Percentiles rank a stretch among this genome's conserved stretches.
Evolutionary conservation across 2,329 filamentous ascomycete genomes (phyloP).

Genomic region (Talaromyces sp.): DNA sequence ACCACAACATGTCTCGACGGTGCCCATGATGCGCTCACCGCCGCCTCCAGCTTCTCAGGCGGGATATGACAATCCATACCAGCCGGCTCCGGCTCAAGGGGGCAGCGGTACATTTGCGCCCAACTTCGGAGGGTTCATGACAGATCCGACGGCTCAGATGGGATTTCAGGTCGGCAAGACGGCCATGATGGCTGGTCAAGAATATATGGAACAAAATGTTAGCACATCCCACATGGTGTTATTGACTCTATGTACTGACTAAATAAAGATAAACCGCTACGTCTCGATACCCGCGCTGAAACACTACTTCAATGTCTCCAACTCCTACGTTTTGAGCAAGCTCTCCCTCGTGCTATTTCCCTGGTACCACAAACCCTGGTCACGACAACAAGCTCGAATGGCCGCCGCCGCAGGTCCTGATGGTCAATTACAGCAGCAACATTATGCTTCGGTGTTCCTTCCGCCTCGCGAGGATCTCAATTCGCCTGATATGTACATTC

Average conservation of each 20-base stretch:
- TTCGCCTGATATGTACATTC: constrained; percentile 99
- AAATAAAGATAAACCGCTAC: constrained; percentile 66
- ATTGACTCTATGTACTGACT: not conserved
- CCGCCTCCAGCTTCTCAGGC: constrained; percentile 71
- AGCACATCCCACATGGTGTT: constrained; percentile 28
- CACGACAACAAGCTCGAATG: constrained; percentile 70
- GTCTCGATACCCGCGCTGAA: constrained; percentile 91
- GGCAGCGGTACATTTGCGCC: constrained; percentile 45
- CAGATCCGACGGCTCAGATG: constrained; percentile 90
- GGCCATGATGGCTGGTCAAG: constrained; percentile 85
- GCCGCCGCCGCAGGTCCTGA: constrained; percentile 45
- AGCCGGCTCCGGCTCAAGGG: constrained; percentile 43
- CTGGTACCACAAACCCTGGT: constrained; percentile 97
- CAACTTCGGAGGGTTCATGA: constrained; percentile 89
- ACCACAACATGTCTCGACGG: constrained; percentile 96
- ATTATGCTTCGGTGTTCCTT: constrained; percentile 62
- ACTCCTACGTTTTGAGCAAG: constrained; percentile 93
- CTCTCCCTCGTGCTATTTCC: constrained; percentile 91
- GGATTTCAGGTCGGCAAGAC: constrained; percentile 91
- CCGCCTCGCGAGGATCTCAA: constrained; percentile 94
- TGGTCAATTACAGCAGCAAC: constrained; percentile 60
- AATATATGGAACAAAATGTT: constrained; percentile 94
- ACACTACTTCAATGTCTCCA: constrained; percentile 99
- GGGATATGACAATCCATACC: constrained; percentile 51
- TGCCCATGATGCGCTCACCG: constrained; percentile 93